These are phyloP conservation scores for Castanea mollissima DNA, from an alignment of 306 rosid genomes.

Conservation along the genomic window DNA sequence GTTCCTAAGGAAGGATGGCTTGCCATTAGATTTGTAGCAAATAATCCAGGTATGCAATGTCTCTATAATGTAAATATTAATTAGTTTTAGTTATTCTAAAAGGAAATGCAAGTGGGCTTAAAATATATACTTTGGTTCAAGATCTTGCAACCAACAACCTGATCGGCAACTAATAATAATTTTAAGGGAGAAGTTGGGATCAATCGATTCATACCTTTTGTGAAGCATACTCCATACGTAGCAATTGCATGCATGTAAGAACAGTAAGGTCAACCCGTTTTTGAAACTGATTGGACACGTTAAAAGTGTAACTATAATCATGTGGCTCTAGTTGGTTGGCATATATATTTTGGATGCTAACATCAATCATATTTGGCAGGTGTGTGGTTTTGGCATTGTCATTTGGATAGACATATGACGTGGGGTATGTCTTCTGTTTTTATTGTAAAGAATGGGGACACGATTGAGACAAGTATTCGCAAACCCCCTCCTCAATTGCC, in stretches of 20 bases:
- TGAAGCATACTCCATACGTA: no score
- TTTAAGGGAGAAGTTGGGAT: no score
- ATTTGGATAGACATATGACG: slow-evolving; percentile 35
- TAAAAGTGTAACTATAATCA: no score
- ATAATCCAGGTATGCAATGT: slow-evolving; percentile 25
- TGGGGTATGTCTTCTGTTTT: slow-evolving; percentile 42
- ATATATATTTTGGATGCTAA: neutral
- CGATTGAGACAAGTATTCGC: slow-evolving; percentile 25
- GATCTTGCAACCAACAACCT: no score
- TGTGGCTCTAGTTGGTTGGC: neutral
- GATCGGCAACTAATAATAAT: no score
- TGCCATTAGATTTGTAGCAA: slow-evolving; percentile 32
- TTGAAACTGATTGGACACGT: no score
- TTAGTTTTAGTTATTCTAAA: no score
- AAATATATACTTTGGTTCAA: no score
- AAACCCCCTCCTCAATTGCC: slow-evolving; percentile 20
- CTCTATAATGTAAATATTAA: neutral
- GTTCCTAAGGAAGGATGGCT: slow-evolving; percentile 38
- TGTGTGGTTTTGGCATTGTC: slow-evolving; percentile 45
- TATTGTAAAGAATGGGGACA: slow-evolving; percentile 35
- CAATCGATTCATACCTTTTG: no score
- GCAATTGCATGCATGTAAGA: no score
- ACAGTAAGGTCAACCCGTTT: no score
- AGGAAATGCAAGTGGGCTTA: no score
- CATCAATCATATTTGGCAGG: slow-evolving; percentile 18